Conservation (phyloP, 306 rosid genomes). For the Boehmeria nivea region DNA sequence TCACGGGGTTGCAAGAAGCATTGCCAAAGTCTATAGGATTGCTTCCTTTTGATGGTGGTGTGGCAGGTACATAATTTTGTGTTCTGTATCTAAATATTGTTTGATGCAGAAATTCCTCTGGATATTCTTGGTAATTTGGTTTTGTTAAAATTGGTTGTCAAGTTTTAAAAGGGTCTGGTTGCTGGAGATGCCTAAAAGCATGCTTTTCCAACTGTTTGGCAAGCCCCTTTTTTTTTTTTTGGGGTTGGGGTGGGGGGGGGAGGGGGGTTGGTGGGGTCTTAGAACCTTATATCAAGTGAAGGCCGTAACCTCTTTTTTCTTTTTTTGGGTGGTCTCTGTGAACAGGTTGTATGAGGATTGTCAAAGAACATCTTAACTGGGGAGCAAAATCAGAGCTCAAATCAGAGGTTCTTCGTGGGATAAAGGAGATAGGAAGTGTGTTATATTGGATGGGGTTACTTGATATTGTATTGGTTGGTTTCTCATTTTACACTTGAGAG, state of each 20-base stretch:
- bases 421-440: conserved; percentile 97
- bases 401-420: conserved; percentile 82
- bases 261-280: too few species aligned
- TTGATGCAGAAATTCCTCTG: too few species aligned
- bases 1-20: conserved; percentile 86
- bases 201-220: too few species aligned
- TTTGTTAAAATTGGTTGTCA: too few species aligned
- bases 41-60: conserved; percentile 96
- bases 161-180: too few species aligned
- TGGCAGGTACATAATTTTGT: conserved; percentile 50
- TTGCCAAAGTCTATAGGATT: conserved; percentile 91
- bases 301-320: neutral
- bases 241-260: too few species aligned
- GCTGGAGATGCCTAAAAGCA: too few species aligned
- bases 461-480: conserved; percentile 89
- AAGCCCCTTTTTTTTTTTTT: too few species aligned
- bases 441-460: conserved; percentile 92
- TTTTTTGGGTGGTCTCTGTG: conserved; percentile 19
- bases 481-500: neutral
- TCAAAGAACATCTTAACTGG: conserved; percentile 90
- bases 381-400: conserved; percentile 78
- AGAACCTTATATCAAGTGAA: neutral
- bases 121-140: too few species aligned
- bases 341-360: conserved; percentile 83
- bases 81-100: neutral